Percentiles rank a stretch among this genome's conserved stretches.
Conservation (phyloP, 2,329 filamentous ascomycete species). For the Boeremia exigua region DNA sequence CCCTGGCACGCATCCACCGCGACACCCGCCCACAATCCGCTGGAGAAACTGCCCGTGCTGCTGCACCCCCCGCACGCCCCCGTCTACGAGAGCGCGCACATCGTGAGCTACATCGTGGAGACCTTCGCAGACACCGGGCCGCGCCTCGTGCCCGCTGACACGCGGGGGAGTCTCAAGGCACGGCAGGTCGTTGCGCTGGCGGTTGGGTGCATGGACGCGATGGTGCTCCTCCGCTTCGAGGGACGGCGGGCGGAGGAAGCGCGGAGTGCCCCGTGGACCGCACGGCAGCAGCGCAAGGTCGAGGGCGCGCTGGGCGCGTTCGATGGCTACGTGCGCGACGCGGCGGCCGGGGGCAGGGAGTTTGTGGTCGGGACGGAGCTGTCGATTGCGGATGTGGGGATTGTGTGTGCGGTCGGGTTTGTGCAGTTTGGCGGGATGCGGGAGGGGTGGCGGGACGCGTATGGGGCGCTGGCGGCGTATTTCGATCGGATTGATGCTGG, state of each 20-base stretch:
- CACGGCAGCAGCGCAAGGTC: slow-evolving; percentile 22
- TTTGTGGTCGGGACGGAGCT: slow-evolving; percentile 20
- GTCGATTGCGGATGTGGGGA: slow-evolving; percentile 26
- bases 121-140: slow-evolving; percentile 21
- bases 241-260: slow-evolving; percentile 9
- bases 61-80: slow-evolving; percentile 29
- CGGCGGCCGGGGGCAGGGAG: slow-evolving; percentile 11
- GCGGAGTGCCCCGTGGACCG: slow-evolving; percentile 19
- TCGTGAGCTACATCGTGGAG: slow-evolving; percentile 23
- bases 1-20: slow-evolving; percentile 51
- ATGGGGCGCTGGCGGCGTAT: slow-evolving; percentile 16
- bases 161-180: slow-evolving; percentile 14
- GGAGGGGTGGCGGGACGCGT: slow-evolving; percentile 17
- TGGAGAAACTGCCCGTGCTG: slow-evolving; percentile 50
- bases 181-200: slow-evolving; percentile 22
- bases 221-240: slow-evolving; percentile 22
- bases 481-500: slow-evolving; percentile 16
- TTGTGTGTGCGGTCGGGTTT: slow-evolving; percentile 18
- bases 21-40: slow-evolving; percentile 49
- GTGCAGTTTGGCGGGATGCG: slow-evolving; percentile 18
- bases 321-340: slow-evolving; percentile 9
- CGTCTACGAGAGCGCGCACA: slow-evolving; percentile 27
- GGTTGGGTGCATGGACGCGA: slow-evolving; percentile 25
- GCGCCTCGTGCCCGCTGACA: slow-evolving; percentile 18
- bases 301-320: slow-evolving; percentile 22